These are phyloP conservation scores for Cichorium intybus DNA, from an alignment of 140 eudicot species.

Conservation along the genomic window DNA sequence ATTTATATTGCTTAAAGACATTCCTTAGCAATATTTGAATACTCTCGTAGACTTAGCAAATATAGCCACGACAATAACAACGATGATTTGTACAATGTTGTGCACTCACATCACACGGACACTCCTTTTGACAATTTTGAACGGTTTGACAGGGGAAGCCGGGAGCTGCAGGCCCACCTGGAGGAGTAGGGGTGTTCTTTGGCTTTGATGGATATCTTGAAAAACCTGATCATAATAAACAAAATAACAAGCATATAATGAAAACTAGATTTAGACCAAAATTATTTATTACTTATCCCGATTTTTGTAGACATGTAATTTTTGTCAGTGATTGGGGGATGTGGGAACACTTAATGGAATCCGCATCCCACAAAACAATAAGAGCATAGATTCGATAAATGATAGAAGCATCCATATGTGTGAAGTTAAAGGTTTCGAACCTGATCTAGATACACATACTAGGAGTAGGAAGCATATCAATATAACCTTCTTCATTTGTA, in stretches of 20 bases:
- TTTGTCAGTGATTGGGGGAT: no score
- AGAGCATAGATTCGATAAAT: no score
- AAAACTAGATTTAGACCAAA: not conserved
- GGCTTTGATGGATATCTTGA: slow-evolving; percentile 2
- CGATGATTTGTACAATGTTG: not conserved
- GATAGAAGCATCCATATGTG: no score
- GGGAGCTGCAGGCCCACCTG: not conserved
- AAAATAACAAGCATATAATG: not conserved
- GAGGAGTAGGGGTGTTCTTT: not conserved
- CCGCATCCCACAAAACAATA: no score
- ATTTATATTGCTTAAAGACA: no score
- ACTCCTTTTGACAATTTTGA: not conserved
- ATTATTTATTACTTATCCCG: not conserved
- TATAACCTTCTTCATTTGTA: no score
- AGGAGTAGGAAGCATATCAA: no score
- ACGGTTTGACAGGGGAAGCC: not conserved
- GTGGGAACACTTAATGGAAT: no score
- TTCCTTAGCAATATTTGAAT: not conserved
- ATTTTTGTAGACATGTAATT: no score
- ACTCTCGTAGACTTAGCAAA: not conserved
- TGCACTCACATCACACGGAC: not conserved
- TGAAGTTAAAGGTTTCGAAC: no score
- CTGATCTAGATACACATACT: no score
- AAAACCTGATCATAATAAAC: not conserved
- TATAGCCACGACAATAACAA: slow-evolving; percentile 1